A percentile compares a stretch with the other conserved stretches of the same genome.
Evolutionary conservation across 2,329 filamentous ascomycete species (phyloP).

Genomic region (Pyrenophora teres): DNA sequence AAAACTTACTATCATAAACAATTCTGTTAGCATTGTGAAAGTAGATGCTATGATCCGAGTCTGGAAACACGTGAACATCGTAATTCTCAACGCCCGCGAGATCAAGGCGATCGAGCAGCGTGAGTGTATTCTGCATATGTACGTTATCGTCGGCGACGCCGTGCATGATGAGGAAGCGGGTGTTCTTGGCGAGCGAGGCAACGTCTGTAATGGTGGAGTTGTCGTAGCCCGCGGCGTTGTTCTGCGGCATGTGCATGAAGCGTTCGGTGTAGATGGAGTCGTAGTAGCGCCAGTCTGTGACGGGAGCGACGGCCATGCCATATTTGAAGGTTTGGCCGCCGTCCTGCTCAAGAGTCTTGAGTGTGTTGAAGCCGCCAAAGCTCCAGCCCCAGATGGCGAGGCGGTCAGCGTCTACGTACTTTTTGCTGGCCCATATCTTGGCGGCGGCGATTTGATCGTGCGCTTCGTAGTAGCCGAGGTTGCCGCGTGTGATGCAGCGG

Average conservation of each 20-base stretch:
- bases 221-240: slow-evolving; percentile 78
- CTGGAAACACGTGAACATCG: slow-evolving; percentile 94
- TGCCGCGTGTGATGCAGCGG: slow-evolving; percentile 78
- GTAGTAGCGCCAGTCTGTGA: slow-evolving; percentile 98
- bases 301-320: slow-evolving; percentile 96
- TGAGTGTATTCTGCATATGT: slow-evolving; percentile 92
- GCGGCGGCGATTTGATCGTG: slow-evolving; percentile 90
- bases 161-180: slow-evolving; percentile 94
- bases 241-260: slow-evolving; percentile 93
- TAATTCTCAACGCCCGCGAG: slow-evolving; percentile 85
- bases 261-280: slow-evolving; percentile 92
- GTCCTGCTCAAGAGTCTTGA: slow-evolving; percentile 93
- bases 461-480: slow-evolving; percentile 84
- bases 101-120: slow-evolving; percentile 84
- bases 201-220: slow-evolving; percentile 76
- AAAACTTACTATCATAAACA: slow-evolving; percentile 84
- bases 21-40: slow-evolving; percentile 92
- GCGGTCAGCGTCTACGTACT: slow-evolving; percentile 79
- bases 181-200: slow-evolving; percentile 72
- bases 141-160: slow-evolving; percentile 97
- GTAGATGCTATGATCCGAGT: slow-evolving; percentile 91
- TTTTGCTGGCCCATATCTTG: slow-evolving; percentile 77
- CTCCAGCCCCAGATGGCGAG: slow-evolving; percentile 99
- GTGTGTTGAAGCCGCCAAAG: slow-evolving; percentile 91
- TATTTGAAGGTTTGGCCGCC: slow-evolving; percentile 90